Percentiles rank a stretch among this genome's conserved stretches.
Evolutionary conservation across 805 yeast genomes (phyloP).

Genomic region (Hemisphaericaspora nanyangensis): DNA sequence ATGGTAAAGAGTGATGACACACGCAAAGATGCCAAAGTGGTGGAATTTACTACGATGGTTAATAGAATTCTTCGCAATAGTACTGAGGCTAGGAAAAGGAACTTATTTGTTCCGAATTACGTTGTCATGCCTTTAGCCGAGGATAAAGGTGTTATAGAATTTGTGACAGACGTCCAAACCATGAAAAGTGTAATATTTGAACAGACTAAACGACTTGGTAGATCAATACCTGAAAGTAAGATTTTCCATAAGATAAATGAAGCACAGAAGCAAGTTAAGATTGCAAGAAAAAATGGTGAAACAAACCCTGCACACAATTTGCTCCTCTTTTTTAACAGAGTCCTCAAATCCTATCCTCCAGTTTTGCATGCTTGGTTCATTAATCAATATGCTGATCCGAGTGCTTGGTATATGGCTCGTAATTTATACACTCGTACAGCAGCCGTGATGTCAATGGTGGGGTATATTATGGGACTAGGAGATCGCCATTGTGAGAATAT

Average conservation of each 20-base stretch:
- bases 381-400: conserved; percentile 85
- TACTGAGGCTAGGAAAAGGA: conserved; percentile 69
- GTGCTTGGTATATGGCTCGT: conserved; percentile 79
- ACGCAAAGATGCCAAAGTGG: conserved; percentile 89
- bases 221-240: conserved; percentile 20
- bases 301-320: conserved; percentile 17
- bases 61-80: conserved; percentile 67
- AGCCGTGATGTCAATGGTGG: conserved; percentile 97
- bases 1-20: conserved; percentile 90
- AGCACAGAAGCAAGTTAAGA: conserved; percentile 24
- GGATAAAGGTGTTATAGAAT: conserved; percentile 82
- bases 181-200: conserved; percentile 28
- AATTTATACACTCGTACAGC: conserved; percentile 70
- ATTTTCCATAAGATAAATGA: conserved; percentile 26
- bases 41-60: conserved; percentile 85
- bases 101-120: conserved; percentile 70
- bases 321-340: conserved; percentile 18
- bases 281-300: conserved; percentile 7
- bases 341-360: conserved; percentile 49
- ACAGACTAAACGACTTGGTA: conserved; percentile 26
- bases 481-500: conserved; percentile 96
- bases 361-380: conserved; percentile 85
- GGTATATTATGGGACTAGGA: conserved; percentile 89
- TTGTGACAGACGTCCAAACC: conserved; percentile 33
- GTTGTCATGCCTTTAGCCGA: conserved; percentile 87